phyloP scores from a whole-genome alignment of 1,139 yeast species.

The Suhomyces coccinellae region DNA sequence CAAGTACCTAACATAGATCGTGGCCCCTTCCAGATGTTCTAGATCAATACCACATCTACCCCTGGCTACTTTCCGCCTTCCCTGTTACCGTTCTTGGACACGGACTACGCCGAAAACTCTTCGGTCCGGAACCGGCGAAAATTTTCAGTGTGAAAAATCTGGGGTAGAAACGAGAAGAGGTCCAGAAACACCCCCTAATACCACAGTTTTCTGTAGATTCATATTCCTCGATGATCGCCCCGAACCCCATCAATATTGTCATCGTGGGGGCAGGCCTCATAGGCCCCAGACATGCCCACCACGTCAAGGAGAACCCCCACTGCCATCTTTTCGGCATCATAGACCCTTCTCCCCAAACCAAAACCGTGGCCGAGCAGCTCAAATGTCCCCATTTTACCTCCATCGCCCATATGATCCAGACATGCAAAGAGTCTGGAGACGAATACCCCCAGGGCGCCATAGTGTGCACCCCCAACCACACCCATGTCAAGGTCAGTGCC shows the following conservation, averaged over 20 bases:
- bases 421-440: conserved; percentile 23
- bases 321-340: conserved; percentile 37
- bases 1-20: no score
- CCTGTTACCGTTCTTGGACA: background rate
- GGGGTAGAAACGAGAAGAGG: conserved; percentile 3
- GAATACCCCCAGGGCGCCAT: conserved; percentile 39
- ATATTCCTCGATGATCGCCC: conserved; percentile 17
- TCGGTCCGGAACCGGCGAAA: conserved; percentile 8
- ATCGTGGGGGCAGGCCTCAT: conserved; percentile 44
- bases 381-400: conserved; percentile 30
- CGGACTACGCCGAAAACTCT: background rate
- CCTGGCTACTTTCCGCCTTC: no score
- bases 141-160: conserved; percentile 5
- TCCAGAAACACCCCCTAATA: background rate
- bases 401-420: conserved; percentile 28
- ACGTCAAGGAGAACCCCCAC: conserved; percentile 26
- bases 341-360: conserved; percentile 31
- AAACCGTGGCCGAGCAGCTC: conserved; percentile 28
- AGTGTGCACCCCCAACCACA: conserved; percentile 43
- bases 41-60: no score
- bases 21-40: no score
- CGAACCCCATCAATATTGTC: conserved; percentile 22
- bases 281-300: conserved; percentile 45
- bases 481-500: conserved; percentile 35
- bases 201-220: background rate